Percentiles rank a stretch among this genome's conserved stretches.
These are phyloP conservation scores for Cadophora sp. DNA, from an alignment of 2,329 filamentous ascomycete species.

Conservation along the genomic window DNA sequence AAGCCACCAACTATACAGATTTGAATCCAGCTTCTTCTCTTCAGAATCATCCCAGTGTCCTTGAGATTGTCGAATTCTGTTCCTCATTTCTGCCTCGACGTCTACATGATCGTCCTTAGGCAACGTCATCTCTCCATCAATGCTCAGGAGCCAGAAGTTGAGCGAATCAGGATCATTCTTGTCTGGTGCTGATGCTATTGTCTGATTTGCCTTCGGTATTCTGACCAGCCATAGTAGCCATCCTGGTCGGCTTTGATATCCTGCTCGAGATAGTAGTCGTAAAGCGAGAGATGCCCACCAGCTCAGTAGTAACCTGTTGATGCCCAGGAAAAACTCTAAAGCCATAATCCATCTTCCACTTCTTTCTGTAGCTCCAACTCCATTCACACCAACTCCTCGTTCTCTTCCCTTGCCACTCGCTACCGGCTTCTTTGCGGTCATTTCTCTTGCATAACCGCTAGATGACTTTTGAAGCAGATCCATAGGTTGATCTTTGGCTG, in stretches of 20 bases:
- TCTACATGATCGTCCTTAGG: slow-evolving; percentile 73
- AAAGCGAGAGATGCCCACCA: slow-evolving; percentile 42
- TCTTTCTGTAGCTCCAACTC: slow-evolving; percentile 80
- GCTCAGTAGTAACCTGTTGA: slow-evolving; percentile 69
- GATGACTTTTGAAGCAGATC: slow-evolving; percentile 51
- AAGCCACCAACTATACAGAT: slow-evolving; percentile 86
- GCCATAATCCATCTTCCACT: slow-evolving; percentile 80
- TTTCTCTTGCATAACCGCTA: slow-evolving; percentile 73
- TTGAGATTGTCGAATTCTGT: slow-evolving; percentile 57
- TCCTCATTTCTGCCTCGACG: slow-evolving; percentile 80
- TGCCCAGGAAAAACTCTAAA: slow-evolving; percentile 77
- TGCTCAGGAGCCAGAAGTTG: slow-evolving; percentile 61
- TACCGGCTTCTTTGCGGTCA: slow-evolving; percentile 64
- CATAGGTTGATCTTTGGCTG: slow-evolving; percentile 37
- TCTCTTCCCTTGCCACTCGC: slow-evolving; percentile 50
- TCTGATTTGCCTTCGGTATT: slow-evolving; percentile 37
- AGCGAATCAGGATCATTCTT: slow-evolving; percentile 44
- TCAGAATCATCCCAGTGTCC: slow-evolving; percentile 52
- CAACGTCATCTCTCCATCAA: slow-evolving; percentile 60
- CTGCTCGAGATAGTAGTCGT: slow-evolving; percentile 59
- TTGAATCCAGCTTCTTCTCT: slow-evolving; percentile 73
- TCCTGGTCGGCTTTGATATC: slow-evolving; percentile 66
- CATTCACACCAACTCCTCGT: slow-evolving; percentile 56
- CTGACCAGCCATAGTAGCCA: slow-evolving; percentile 60
- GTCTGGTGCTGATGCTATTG: slow-evolving; percentile 28